These are phyloP conservation scores for Colletotrichum lini DNA, from an alignment of 2,329 filamentous ascomycete species.

Conservation along the genomic window DNA sequence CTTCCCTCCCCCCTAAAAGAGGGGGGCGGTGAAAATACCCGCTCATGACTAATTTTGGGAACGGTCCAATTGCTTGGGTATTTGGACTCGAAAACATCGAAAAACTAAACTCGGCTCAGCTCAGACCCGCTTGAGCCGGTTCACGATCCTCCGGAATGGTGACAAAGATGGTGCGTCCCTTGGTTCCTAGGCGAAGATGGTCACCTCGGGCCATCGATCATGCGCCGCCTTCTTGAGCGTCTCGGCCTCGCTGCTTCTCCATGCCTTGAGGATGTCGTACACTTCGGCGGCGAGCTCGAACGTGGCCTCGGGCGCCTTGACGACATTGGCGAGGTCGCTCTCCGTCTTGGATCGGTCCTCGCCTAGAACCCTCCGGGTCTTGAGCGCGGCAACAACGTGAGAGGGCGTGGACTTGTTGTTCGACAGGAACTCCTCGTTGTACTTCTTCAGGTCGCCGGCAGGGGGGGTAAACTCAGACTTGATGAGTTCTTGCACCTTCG, in stretches of 20 bases:
- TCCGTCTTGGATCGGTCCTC: slow-evolving; percentile 71
- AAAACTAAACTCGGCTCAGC: background rate
- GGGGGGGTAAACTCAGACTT: slow-evolving; percentile 72
- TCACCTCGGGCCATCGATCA: slow-evolving; percentile 66
- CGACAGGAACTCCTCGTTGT: slow-evolving; percentile 76
- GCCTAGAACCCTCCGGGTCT: slow-evolving; percentile 71
- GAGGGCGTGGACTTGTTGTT: slow-evolving; percentile 73
- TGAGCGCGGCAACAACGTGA: slow-evolving; percentile 76
- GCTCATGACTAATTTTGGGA: slow-evolving; percentile 5
- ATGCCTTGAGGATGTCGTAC: slow-evolving; percentile 60
- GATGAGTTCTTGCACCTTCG: slow-evolving; percentile 78
- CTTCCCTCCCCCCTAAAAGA: background rate
- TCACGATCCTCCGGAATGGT: background rate
- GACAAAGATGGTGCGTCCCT: background rate
- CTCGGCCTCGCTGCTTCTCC: slow-evolving; percentile 65
- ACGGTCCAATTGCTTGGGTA: slow-evolving; percentile 8
- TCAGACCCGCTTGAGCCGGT: slow-evolving; percentile 4
- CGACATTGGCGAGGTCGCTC: slow-evolving; percentile 72
- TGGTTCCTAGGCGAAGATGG: slow-evolving; percentile 56
- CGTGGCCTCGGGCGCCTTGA: slow-evolving; percentile 66
- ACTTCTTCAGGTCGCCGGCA: slow-evolving; percentile 62
- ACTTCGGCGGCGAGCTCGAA: slow-evolving; percentile 69
- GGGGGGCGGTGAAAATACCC: background rate
- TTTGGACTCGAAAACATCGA: slow-evolving; percentile 6
- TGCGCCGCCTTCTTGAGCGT: slow-evolving; percentile 64